Percentiles rank a stretch among this genome's conserved stretches.
Evolutionary conservation across 1,284 basidiomycete genomes (phyloP).

Genomic region (Cryptococcus sp.): DNA sequence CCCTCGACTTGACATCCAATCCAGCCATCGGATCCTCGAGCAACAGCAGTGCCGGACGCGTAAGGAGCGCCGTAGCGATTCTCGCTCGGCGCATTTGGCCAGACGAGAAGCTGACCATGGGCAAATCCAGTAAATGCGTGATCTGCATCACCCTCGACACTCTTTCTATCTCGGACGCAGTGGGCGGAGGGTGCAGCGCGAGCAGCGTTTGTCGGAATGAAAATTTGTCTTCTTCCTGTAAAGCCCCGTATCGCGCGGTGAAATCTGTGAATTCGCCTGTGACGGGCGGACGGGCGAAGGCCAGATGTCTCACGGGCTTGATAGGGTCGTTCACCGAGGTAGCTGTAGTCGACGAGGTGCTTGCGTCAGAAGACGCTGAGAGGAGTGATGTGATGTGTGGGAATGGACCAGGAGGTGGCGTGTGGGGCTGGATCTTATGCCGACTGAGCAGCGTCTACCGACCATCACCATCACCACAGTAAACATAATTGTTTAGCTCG

Average conservation of each 20-base stretch:
- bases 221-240: conserved; percentile 77
- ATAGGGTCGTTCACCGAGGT: conserved; percentile 55
- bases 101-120: conserved; percentile 79
- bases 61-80: conserved; percentile 75
- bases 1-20: conserved; percentile 46
- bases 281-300: conserved; percentile 68
- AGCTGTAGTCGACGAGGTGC: no score
- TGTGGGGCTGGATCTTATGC: conserved; percentile 64
- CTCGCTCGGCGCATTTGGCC: conserved; percentile 88
- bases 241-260: conserved; percentile 82
- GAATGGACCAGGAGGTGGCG: conserved; percentile 67
- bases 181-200: conserved; percentile 30
- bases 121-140: conserved; percentile 69
- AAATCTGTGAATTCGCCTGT: conserved; percentile 86
- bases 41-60: conserved; percentile 68
- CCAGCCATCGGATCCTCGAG: conserved; percentile 74
- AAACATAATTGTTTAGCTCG: background rate
- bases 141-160: conserved; percentile 61
- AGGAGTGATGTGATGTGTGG: conserved; percentile 61
- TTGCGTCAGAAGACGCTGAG: conserved; percentile 11
- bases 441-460: conserved; percentile 68
- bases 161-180: conserved; percentile 43
- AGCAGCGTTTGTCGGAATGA: conserved; percentile 57
- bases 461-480: background rate
- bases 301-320: conserved; percentile 60